These are phyloP conservation scores for Iris pallida DNA, from an alignment of 116 monocot species.

Conservation along the genomic window DNA sequence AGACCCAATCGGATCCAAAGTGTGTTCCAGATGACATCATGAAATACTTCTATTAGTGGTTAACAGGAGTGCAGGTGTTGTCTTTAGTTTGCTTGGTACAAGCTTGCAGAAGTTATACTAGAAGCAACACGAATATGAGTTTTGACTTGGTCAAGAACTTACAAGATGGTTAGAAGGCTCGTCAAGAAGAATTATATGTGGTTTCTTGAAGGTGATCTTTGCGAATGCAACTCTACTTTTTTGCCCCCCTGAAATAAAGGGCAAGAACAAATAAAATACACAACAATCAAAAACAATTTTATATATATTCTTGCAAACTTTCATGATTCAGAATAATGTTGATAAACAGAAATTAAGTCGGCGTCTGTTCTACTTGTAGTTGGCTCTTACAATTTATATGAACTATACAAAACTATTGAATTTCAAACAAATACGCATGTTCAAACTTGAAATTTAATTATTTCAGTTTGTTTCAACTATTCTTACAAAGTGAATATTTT, in stretches of 20 bases:
- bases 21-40: background rate
- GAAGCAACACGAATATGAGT: slow-evolving; percentile 4
- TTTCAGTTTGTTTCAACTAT: no score
- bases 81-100: background rate
- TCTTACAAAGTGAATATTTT: background rate
- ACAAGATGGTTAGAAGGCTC: slow-evolving; percentile 99
- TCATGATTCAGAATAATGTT: background rate
- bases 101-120: background rate
- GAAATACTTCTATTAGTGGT: background rate
- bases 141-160: slow-evolving; percentile 22
- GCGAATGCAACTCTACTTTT: slow-evolving; percentile 98
- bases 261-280: background rate
- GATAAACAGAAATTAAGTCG: background rate
- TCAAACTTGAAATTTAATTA: no score
- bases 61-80: background rate
- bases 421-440: no score
- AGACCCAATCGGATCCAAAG: background rate
- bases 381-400: no score
- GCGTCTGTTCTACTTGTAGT: no score
- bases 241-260: slow-evolving; percentile 74
- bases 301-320: background rate
- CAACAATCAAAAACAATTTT: background rate
- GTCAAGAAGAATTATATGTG: slow-evolving; percentile 95
- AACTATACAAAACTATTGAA: no score
- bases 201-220: slow-evolving; percentile 98